These are phyloP conservation scores for Pelargonium myrrhifolium DNA, from an alignment of 441 rosid species.

Conservation along the genomic window DNA sequence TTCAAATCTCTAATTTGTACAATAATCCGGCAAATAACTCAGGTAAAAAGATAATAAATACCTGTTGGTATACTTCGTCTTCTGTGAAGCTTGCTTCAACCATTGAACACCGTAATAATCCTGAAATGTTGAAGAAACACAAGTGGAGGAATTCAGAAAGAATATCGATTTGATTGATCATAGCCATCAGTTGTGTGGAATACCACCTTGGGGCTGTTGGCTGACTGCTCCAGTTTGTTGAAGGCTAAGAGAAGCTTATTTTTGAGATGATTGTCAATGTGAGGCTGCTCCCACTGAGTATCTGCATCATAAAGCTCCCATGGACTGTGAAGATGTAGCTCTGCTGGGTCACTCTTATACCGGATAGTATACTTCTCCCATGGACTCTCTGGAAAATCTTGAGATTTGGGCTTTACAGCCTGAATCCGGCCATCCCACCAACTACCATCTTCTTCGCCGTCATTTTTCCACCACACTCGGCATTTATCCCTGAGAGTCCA, in stretches of 20 bases:
- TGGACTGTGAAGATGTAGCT: slow-evolving; percentile 83
- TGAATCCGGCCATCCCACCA: slow-evolving; percentile 96
- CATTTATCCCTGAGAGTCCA: slow-evolving; percentile 93
- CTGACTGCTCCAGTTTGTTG: slow-evolving; percentile 53
- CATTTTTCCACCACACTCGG: slow-evolving; percentile 96
- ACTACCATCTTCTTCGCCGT: slow-evolving; percentile 75
- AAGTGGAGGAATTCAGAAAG: neutral
- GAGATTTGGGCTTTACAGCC: slow-evolving; percentile 61
- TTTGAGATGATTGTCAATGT: slow-evolving; percentile 49
- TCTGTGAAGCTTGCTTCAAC: slow-evolving; percentile 65
- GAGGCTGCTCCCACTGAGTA: slow-evolving; percentile 66
- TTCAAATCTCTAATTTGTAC: neutral
- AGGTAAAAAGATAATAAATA: slow-evolving; percentile 20
- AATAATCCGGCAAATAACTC: too few species aligned
- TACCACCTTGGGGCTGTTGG: slow-evolving; percentile 49
- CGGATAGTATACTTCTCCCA: slow-evolving; percentile 85
- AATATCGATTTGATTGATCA: too few species aligned
- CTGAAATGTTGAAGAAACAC: slow-evolving; percentile 38
- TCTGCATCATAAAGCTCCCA: slow-evolving; percentile 96
- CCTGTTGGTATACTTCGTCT: slow-evolving; percentile 76
- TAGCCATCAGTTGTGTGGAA: too few species aligned
- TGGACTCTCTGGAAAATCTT: slow-evolving; percentile 83
- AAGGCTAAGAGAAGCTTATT: slow-evolving; percentile 49
- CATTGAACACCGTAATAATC: slow-evolving; percentile 74
- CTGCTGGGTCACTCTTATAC: slow-evolving; percentile 73